phyloP scores from a whole-genome alignment of 169 alveolate species.

The Babesia ovis region DNA sequence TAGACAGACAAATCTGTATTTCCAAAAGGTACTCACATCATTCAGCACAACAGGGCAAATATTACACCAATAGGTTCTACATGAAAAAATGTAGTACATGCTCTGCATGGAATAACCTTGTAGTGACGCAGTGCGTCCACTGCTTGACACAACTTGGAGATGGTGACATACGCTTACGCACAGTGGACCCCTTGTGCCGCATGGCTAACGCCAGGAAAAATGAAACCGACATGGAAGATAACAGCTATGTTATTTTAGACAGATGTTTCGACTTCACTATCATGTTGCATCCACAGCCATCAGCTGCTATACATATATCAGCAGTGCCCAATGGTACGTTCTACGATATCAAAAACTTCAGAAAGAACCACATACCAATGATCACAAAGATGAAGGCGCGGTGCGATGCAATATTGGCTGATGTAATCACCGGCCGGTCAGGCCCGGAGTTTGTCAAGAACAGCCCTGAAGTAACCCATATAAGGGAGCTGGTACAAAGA shows the following conservation, averaged over 20 bases:
- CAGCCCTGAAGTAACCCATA: not conserved
- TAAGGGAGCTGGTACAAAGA: not conserved
- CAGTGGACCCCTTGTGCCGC: conserved; percentile 50
- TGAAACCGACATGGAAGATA: not conserved
- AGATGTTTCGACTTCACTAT: conserved; percentile 66
- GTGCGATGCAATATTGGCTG: conserved; percentile 24
- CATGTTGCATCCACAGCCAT: conserved; percentile 45
- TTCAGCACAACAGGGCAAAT: conserved; percentile 52
- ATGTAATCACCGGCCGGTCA: conserved; percentile 8
- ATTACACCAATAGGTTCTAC: conserved; percentile 61
- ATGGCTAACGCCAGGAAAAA: conserved; percentile 39
- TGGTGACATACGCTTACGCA: conserved; percentile 48
- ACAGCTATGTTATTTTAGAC: conserved; percentile 2
- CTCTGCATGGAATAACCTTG: conserved; percentile 43
- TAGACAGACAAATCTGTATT: not conserved
- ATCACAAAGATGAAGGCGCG: conserved; percentile 35
- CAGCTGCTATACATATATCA: conserved; percentile 54
- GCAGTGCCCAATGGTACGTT: conserved; percentile 70
- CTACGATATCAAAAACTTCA: conserved; percentile 68
- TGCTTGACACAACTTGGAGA: conserved; percentile 53
- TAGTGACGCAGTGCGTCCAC: conserved; percentile 39
- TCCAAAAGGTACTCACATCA: conserved; percentile 48
- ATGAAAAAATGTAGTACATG: conserved; percentile 58
- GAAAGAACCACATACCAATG: conserved; percentile 50
- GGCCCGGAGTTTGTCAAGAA: conserved; percentile 11